A percentile compares a stretch with the other conserved stretches of the same genome.
phyloP scores from a whole-genome alignment of 176 grass and related monocot species.

The Rhynchospora pubera region DNA sequence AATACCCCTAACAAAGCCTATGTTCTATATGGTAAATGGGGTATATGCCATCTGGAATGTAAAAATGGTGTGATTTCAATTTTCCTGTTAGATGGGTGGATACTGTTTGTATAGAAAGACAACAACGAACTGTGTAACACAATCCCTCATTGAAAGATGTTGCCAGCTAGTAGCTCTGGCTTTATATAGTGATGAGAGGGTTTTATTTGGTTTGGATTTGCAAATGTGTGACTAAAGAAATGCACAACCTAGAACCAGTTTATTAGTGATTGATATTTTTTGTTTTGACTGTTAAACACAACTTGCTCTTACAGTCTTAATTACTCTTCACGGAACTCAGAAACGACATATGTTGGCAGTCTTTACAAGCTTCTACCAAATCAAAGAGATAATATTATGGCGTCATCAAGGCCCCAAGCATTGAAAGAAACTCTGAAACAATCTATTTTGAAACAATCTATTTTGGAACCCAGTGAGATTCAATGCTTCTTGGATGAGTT shows the following conservation, averaged over 20 bases:
- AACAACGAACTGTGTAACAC: not conserved
- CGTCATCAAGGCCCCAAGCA: constrained; percentile 36
- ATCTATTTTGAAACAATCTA: no score
- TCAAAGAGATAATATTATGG: constrained; percentile 21
- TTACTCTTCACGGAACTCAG: constrained; percentile 29
- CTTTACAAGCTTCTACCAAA: constrained; percentile 58
- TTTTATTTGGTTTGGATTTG: no score
- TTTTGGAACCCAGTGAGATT: constrained; percentile 59
- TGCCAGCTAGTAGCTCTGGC: no score
- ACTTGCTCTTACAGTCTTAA: not conserved
- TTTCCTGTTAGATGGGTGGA: not conserved
- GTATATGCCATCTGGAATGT: not conserved
- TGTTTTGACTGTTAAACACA: not conserved
- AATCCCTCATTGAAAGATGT: no score
- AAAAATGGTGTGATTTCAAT: not conserved
- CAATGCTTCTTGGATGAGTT: constrained; percentile 71
- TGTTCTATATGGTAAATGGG: not conserved
- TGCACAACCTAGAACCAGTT: not conserved
- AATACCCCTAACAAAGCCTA: no score
- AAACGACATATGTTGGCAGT: constrained; percentile 50
- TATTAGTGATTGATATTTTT: not conserved
- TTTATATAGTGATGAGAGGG: no score
- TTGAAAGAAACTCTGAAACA: constrained; percentile 78
- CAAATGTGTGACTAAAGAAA: no score
- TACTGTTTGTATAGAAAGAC: not conserved